phyloP scores from a whole-genome alignment of 345 rosid genomes.

The Gossypium stocksii region DNA sequence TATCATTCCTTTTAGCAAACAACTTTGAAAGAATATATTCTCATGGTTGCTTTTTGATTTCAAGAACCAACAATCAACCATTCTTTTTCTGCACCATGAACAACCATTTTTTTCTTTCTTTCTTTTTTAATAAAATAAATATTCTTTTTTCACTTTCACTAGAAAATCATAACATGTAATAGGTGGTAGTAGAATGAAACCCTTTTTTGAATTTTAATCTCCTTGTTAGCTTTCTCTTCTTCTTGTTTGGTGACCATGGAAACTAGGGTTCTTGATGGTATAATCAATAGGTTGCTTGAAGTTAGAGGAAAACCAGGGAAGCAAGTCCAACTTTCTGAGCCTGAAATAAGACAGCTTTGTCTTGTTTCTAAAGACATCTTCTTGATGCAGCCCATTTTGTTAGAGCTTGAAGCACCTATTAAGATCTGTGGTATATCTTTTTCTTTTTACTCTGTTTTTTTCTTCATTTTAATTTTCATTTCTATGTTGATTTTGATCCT shows the following conservation, averaged over 20 bases:
- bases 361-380: conserved; percentile 41
- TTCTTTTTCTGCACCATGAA: conserved; percentile 17
- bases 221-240: background rate
- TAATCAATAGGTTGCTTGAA: conserved; percentile 52
- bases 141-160: conserved; percentile 5
- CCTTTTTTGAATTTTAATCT: background rate
- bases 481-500: background rate
- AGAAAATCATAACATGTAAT: background rate
- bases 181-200: background rate
- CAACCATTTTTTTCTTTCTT: background rate
- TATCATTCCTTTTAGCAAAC: background rate
- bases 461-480: background rate
- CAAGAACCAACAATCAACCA: background rate
- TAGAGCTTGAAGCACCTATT: conserved; percentile 62
- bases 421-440: conserved; percentile 50
- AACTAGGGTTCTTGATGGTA: conserved; percentile 39
- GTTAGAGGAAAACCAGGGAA: conserved; percentile 52
- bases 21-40: conserved; percentile 13
- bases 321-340: conserved; percentile 51
- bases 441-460: background rate
- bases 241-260: conserved; percentile 28
- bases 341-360: conserved; percentile 58
- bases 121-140: background rate
- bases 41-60: conserved; percentile 7
- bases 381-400: conserved; percentile 48